Evolutionary conservation across 352 stramenopile genomes (phyloP), one percentile per base, ranked within the genome.

Genomic region (Peronosclerospora sorghi): DNA sequence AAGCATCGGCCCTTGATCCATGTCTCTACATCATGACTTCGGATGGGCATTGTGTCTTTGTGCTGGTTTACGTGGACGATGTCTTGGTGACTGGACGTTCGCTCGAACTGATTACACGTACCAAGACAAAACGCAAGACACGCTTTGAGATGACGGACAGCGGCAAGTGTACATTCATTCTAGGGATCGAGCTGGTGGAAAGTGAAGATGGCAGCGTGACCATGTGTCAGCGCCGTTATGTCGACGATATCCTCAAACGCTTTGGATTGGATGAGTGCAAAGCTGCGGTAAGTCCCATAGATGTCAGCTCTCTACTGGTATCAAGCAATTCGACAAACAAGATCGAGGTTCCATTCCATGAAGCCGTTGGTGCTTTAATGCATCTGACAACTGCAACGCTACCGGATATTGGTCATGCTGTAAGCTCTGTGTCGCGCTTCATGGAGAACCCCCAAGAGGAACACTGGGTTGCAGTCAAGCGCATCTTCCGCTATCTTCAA

Each of bases 191-290:
- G 21, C 21, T 26, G 21, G 21, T 54, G 0, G 40, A 57, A 36
- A 29, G 14, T 35, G 2, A 23, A 0, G 37, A 58, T 21, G 38
- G 47, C 45, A 52, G 35, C 14, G 43, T 59, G 13, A 48, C 34
- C 0, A 21, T 59, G 35, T 48, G 37, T 18, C 48, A 59, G 26
- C 28, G 2, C 4, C 17, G 21, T 4, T 56, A 65, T 18, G n/a
- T 60, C 0, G 18, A 59, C 8, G 50, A 58, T 24, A 32, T 60
- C 4, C 36, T 61, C 5, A 36, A 57, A 13, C 43, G 49, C 6
- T 59, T 59, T 29, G 50, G 43, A 10, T 57, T 61, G 51, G 29
- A 60, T 1, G 20, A 54, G 3, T 49, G 30, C 35, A 57, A 47
- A 13, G 2, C 42, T 12, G 45, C 13, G 0, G 26, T 28, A n/a